Evolutionary conservation across 2,329 filamentous ascomycete species (phyloP).

Genomic region (Teratosphaeria epicoccoides): DNA sequence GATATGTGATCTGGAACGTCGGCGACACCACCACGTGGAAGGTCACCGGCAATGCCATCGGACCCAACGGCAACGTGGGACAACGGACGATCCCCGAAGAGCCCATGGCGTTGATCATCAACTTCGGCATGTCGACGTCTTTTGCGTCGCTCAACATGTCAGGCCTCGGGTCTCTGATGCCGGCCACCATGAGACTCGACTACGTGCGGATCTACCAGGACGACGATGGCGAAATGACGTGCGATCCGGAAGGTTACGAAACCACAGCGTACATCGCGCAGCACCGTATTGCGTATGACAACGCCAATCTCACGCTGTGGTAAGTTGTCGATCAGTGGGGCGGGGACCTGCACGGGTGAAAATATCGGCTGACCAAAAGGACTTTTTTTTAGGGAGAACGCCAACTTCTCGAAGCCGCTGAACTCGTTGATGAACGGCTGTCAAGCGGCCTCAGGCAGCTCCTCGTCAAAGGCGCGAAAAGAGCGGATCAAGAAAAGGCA

Average conservation of each 20-base stretch:
- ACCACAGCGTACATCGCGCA: conserved; percentile 57
- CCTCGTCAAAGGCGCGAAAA: conserved; percentile 3
- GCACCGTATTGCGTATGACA: conserved; percentile 51
- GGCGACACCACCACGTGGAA: conserved; percentile 56
- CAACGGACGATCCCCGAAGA: conserved; percentile 55
- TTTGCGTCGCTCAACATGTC: conserved; percentile 53
- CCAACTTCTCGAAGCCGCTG: conserved; percentile 49
- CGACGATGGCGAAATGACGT: conserved; percentile 46
- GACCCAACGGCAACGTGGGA: conserved; percentile 60
- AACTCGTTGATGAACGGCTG: conserved; percentile 53
- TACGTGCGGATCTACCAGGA: conserved; percentile 63
- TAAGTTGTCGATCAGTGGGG: conserved; percentile 27
- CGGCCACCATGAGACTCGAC: conserved; percentile 56
- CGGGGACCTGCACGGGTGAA: not conserved
- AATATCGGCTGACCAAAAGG: conserved; percentile 7
- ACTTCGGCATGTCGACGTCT: conserved; percentile 59
- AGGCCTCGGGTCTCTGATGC: conserved; percentile 45
- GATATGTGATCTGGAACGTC: conserved; percentile 59
- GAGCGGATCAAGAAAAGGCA: conserved; percentile 8
- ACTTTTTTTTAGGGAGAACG: conserved; percentile 32
- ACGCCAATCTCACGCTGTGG: conserved; percentile 55
- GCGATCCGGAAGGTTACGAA: conserved; percentile 56
- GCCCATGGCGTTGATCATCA: conserved; percentile 56
- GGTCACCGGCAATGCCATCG: conserved; percentile 47
- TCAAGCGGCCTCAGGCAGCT: conserved; percentile 12